phyloP scores from a whole-genome alignment of 1,284 basidiomycete species.

The Dichomitus squalens region DNA sequence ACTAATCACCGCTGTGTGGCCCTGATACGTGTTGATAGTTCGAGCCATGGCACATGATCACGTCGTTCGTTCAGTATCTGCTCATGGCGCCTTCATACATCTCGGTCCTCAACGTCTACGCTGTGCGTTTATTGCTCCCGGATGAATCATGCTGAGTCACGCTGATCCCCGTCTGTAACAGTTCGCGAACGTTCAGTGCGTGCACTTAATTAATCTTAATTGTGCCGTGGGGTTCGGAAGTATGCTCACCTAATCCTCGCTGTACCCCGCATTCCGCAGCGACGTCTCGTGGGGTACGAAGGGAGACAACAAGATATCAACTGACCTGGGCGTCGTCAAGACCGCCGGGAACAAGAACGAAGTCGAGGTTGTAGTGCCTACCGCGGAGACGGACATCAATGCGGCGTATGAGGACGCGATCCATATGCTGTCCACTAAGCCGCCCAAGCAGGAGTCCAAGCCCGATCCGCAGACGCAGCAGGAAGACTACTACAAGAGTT shows the following conservation, averaged over 20 bases:
- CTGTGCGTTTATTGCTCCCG: slow-evolving; percentile 48
- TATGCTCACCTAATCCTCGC: slow-evolving; percentile 7
- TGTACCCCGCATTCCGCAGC: slow-evolving; percentile 27
- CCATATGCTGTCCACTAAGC: slow-evolving; percentile 72
- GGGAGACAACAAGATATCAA: slow-evolving; percentile 83
- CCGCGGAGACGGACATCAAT: slow-evolving; percentile 85
- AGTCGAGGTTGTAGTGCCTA: slow-evolving; percentile 82
- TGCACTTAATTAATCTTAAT: slow-evolving; percentile 14
- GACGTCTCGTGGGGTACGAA: slow-evolving; percentile 92
- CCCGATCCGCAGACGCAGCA: slow-evolving; percentile 71
- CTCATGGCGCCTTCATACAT: slow-evolving; percentile 94
- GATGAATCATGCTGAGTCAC: slow-evolving; percentile 10
- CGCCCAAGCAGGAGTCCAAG: slow-evolving; percentile 68
- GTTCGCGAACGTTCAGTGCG: slow-evolving; percentile 84
- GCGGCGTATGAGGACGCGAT: slow-evolving; percentile 86
- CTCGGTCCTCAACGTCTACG: slow-evolving; percentile 87
- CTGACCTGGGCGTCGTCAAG: slow-evolving; percentile 82
- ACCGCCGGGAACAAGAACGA: slow-evolving; percentile 63
- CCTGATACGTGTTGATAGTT: slow-evolving; percentile 47
- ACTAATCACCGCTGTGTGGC: neutral
- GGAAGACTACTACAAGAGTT: slow-evolving; percentile 88
- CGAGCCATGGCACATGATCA: slow-evolving; percentile 93
- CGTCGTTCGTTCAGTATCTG: slow-evolving; percentile 92
- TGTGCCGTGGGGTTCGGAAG: neutral
- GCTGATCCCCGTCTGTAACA: slow-evolving; percentile 33